These are phyloP conservation scores for Sporothrix variecibatus DNA, from an alignment of 2,329 filamentous ascomycete genomes.

Conservation along the genomic window DNA sequence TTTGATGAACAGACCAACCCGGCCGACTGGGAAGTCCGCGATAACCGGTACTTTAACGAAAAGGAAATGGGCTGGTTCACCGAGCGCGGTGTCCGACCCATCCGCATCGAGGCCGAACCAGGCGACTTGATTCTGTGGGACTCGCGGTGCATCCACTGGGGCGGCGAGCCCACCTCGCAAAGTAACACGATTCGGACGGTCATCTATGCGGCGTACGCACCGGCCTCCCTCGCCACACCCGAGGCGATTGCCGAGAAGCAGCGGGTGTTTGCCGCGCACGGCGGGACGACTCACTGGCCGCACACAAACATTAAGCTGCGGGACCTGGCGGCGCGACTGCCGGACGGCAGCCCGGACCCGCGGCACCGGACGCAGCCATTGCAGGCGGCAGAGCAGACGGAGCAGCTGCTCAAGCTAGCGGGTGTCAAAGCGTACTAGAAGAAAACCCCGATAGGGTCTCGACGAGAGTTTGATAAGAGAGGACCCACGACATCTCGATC, in stretches of 20 bases:
- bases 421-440: slow-evolving; percentile 36
- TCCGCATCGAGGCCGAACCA: slow-evolving; percentile 39
- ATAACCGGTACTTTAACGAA: slow-evolving; percentile 15
- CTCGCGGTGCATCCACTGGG: slow-evolving; percentile 41
- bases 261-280: slow-evolving; percentile 35
- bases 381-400: slow-evolving; percentile 41
- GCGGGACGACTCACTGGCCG: slow-evolving; percentile 38
- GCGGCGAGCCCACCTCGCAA: slow-evolving; percentile 36
- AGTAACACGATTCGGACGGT: slow-evolving; percentile 38
- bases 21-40: slow-evolving; percentile 34
- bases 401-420: slow-evolving; percentile 39
- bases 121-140: slow-evolving; percentile 44
- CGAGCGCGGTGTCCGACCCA: slow-evolving; percentile 15
- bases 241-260: slow-evolving; percentile 37
- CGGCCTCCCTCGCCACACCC: slow-evolving; percentile 37
- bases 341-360: slow-evolving; percentile 22
- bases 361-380: slow-evolving; percentile 36
- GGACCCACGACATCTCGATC: too few species aligned
- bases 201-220: slow-evolving; percentile 41
- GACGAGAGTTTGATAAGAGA: too few species aligned
- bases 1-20: slow-evolving; percentile 26
- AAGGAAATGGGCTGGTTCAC: slow-evolving; percentile 10
- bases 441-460: neutral
- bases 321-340: neutral
- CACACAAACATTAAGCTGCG: slow-evolving; percentile 26